A percentile compares a stretch with the other conserved stretches of the same genome.
Evolutionary conservation across 176 grass and related monocot genomes (phyloP).

Genomic region (Carex parvula): DNA sequence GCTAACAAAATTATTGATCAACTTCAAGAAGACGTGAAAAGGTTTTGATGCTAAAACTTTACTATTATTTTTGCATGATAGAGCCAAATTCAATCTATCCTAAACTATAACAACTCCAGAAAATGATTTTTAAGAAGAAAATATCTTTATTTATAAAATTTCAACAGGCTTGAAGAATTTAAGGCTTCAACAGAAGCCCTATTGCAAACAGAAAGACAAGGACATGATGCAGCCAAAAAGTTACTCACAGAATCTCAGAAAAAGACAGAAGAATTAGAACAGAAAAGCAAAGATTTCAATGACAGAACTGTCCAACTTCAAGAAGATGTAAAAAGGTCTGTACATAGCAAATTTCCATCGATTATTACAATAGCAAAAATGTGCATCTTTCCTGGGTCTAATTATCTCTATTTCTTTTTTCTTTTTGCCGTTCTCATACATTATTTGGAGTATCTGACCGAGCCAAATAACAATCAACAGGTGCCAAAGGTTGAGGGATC

Average conservation of each 20-base stretch:
- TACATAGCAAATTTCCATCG: neutral
- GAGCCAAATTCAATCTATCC: neutral
- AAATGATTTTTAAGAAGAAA: conserved; percentile 16
- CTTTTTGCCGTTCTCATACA: neutral
- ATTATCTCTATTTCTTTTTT: conserved; percentile 23
- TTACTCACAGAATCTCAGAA: conserved; percentile 23
- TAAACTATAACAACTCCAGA: too few species aligned
- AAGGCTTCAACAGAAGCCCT: conserved; percentile 45
- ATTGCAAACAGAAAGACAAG: conserved; percentile 54
- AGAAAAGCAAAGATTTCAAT: conserved; percentile 10
- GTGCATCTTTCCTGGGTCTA: conserved; percentile 3
- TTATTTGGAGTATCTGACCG: conserved; percentile 19
- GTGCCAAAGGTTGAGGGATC: conserved; percentile 24
- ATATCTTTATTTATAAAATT: conserved; percentile 11
- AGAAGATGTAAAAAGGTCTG: conserved; percentile 15
- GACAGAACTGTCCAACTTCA: conserved; percentile 7
- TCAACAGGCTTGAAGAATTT: conserved; percentile 71
- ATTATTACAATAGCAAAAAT: conserved; percentile 1
- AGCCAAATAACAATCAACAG: conserved; percentile 20
- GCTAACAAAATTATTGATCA: conserved; percentile 51
- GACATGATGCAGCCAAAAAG: conserved; percentile 17
- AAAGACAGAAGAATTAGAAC: conserved; percentile 22
- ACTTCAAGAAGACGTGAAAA: conserved; percentile 59
- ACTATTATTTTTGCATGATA: neutral
- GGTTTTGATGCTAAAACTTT: conserved; percentile 37